Evolutionary conservation across 331 rosid genomes (phyloP), one percentile per base, ranked within the genome.

Genomic region (Quercus phellos): DNA sequence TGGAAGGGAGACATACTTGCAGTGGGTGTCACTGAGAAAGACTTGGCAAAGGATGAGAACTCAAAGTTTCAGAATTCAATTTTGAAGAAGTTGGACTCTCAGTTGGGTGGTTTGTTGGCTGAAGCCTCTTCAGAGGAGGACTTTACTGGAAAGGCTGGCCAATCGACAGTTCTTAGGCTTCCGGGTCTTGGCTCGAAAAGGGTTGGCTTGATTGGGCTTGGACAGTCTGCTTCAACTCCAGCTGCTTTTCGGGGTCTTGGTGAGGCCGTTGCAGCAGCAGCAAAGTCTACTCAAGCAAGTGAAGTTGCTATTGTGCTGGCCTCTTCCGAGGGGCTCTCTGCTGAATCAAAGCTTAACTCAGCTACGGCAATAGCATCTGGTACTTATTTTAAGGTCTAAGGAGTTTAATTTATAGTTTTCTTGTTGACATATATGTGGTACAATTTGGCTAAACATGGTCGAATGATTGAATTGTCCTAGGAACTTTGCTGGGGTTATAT

Each of bases 1-100:
- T 95, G 99, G 99, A 89, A 90, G 59, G 99, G 99, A 51, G 98
- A 95, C 73, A 86, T 95, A 51, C 87, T 95, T 27, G 97, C 99
- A 1, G 94, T 95, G n/a, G 99, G 92, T 17, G 99, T 95, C 13
- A 90, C 96, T 0, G 99, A 90, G 91, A 92, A 95, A 77, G 98
- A 95, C 68, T 26, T 95, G 80, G 78, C 77, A 0, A 95, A 85
- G 79, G 91, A 91, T 80, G 87, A 83, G 55, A 87, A 90, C 38
- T 88, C 87, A 8, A 89, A 82, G 73, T 95, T 91, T 72, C 85
- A 88, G 80, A 95, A 95, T 87, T 80, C 81, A 59, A 84, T 91
- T 70, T 78, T 93, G 90, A 87, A 80, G 74, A 89, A 91, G 80
- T 82, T 93, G 50, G 98, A 93, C 83, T 83, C 86, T 0, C 84